These are phyloP conservation scores for Xylaria sp. DNA, from an alignment of 2,329 filamentous ascomycete species.

Conservation along the genomic window DNA sequence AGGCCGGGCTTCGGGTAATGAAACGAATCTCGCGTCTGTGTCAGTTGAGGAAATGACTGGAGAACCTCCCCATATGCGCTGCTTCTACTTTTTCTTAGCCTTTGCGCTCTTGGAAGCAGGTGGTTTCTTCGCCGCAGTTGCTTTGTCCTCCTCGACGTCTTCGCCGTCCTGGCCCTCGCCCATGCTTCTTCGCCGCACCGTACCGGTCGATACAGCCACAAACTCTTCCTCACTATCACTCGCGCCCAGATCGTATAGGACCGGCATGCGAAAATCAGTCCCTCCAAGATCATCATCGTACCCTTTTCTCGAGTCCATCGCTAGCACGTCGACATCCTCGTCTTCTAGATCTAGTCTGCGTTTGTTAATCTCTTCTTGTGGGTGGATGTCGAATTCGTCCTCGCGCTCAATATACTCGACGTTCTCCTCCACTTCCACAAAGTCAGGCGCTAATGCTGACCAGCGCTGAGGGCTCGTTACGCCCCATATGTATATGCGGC, in stretches of 20 bases:
- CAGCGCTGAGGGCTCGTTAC: slow-evolving; percentile 95
- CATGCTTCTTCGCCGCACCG: slow-evolving; percentile 86
- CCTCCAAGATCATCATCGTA: slow-evolving; percentile 67
- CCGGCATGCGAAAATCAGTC: slow-evolving; percentile 85
- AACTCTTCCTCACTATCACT: slow-evolving; percentile 96
- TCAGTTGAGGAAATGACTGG: neutral
- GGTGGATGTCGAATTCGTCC: slow-evolving; percentile 98
- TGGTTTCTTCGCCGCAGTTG: slow-evolving; percentile 47
- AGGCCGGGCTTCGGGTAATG: neutral
- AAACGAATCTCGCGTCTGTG: neutral
- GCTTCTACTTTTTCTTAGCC: slow-evolving; percentile 56
- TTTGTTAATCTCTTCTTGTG: slow-evolving; percentile 92
- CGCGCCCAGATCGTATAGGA: slow-evolving; percentile 90
- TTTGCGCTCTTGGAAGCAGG: slow-evolving; percentile 52
- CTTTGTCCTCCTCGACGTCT: slow-evolving; percentile 55
- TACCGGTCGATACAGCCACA: slow-evolving; percentile 75
- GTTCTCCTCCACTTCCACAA: slow-evolving; percentile 97
- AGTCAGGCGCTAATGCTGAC: slow-evolving; percentile 96
- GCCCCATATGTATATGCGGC: slow-evolving; percentile 95
- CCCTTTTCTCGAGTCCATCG: slow-evolving; percentile 73
- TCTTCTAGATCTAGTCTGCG: slow-evolving; percentile 90
- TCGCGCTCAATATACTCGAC: slow-evolving; percentile 95
- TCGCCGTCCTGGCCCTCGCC: slow-evolving; percentile 76
- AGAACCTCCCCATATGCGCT: neutral
- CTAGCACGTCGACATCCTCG: slow-evolving; percentile 91